Base-by-base conservation (phyloP, 2,329 filamentous ascomycete species). In the Pseudogymnoascus sp. region DNA sequence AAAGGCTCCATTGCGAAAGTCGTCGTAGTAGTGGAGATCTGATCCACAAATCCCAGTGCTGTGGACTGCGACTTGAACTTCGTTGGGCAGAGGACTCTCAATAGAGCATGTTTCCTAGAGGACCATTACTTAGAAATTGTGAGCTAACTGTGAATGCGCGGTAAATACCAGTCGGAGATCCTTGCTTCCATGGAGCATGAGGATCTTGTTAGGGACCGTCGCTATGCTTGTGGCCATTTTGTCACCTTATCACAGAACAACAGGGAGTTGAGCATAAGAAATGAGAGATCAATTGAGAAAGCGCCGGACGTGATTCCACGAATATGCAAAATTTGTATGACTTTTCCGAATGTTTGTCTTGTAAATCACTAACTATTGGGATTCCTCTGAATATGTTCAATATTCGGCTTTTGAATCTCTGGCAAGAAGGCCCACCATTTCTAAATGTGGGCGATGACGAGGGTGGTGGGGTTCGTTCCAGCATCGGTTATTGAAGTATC, bases 31-130 rank as follows among this genome's bases (percentile, higher is more conserved):
- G 79, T 97, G 93, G 64, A 97, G 87, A 75, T 97, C 93, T 65
- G 91, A 96, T 82, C 93, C 95, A 80, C 95, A 97, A 71, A 97
- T 97, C 62, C 95, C 95, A 2, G 93, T 97, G 77, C 90, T 93
- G 77, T 93, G 90, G 74, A 97, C 85, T 62, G 90, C 90, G 65
- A 97, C 77, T 47, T 91, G 91, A 59, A 97, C 91, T 79, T 97
- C 90, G 61, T 64, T 62, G 59, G 70, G 56, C 21, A 61, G 64
- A 60, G 72, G 73, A 14, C 62, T 59, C 11, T 40, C 40, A 5
- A 74, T 67, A 7, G 61, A 44, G 29, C 72, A 69, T 44, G 65
- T 74, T 61, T 38, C 29, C 42, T 61, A 50, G 37, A 42, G 56
- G 53, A 29, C 8, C 31, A 61, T 31, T 47, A 35, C 19, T 38